Base-by-base conservation (phyloP, 352 stramenopile genomes). In the Peronospora belbahrii region DNA sequence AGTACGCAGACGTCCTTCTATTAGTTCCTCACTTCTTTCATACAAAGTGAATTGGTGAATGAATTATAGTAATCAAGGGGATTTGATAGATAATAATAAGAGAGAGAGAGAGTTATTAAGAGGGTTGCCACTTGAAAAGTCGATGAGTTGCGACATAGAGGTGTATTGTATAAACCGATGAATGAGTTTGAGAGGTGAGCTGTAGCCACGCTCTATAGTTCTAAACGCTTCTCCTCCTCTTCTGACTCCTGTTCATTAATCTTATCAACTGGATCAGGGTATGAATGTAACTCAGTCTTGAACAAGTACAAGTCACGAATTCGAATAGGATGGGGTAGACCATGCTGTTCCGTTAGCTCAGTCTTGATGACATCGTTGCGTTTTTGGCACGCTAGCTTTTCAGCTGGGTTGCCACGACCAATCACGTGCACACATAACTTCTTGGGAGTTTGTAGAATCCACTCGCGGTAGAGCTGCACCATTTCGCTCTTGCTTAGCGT, bases 361-460 rank as follows among this genome's bases (percentile, higher is more conserved):
- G 36, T 35, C 31, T 67, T 62, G 6, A 42, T 59, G 9, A 52
- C 49, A 6, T 37, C 42, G 47, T 77, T 76, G 35, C 54, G 56
- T 20, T 68, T 53, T 40, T 67, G 45, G 9, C 62, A 48, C 27
- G 57, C 66, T 11, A 49, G 38, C 45, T 65, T 70, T 31, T 72
- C 62, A 3, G 70, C 61, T 22, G 36, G 18, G n/a, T 64, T 79
- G 13, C 62, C 55, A 28, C 68, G 78, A 0, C 74, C 74, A 20
- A 84, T 70, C 19, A 90, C 65, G n/a, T 88, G 70, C 15, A 88
- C 48, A 15, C 64, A 48, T 15, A 90, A 58, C 45, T 90, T 90
- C 48, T 73, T 74, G 5, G 75, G 70, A n/a, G 42, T 55, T 38
- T 76, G 47, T 10, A 90, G 53, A 28, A 90, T 81, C 56, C 74